Evolutionary conservation across 177 flowering plant genomes (phyloP), one percentile per base, ranked within the genome.

Genomic region (Vitis hybrid): DNA sequence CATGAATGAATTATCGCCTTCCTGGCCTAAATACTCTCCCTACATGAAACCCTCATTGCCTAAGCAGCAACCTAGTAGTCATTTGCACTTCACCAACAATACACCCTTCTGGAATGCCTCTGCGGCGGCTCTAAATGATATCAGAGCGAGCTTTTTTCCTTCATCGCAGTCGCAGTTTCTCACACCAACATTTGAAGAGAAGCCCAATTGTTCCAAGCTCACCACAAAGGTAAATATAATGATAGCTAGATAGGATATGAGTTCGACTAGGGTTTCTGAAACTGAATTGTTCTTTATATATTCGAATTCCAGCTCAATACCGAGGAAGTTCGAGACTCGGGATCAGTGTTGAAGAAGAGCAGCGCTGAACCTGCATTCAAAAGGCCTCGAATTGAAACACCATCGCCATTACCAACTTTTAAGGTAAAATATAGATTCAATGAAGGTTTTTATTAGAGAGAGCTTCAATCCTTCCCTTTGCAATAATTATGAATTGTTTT

Each of bases 381-480:
- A 79, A 85, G 91, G 75, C 87, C 93, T 19, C 67, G 97, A 78
- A 76, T 90, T 19, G 91, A 90, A 63, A 89, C 97, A 1, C 94
- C 98, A 55, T 93, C 98, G 3, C 92, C 97, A 64, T 79, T 95
- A 63, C 97, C 99, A 64, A 91, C 97, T 73, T 92, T 95, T 73
- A 95, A 95, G 99, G 99, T 93, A 81, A 20, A 20, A 60, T 15
- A 50, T 2, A 56, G 15, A 72, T 67, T 71, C 45, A 5, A 64
- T 73, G 50, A 51, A 70, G n/a, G 55, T 76, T 59, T 73, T 64
- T 55, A 65, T n/a, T 11, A 8, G 26, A 34, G 67, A 50, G 39
- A 53, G 34, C 65, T 58, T 58, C 48, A 50, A 15, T 20, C 68
- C 71, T 73, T 72, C 68, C 52, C 14, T 63, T 67, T 63, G 22